phyloP scores from a whole-genome alignment of 345 rosid species.

The Excoecaria agallocha region DNA sequence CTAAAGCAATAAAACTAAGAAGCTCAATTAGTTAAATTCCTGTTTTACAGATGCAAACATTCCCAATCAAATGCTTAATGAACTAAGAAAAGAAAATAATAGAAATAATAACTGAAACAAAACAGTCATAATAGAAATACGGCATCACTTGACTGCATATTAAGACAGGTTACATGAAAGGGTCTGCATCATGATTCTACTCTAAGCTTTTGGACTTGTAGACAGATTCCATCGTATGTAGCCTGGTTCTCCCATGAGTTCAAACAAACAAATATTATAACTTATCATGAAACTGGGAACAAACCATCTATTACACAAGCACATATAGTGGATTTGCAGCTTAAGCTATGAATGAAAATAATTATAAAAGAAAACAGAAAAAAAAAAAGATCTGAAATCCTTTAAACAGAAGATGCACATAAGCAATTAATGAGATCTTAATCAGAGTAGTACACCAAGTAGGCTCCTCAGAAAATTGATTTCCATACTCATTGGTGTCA shows the following conservation, averaged over 20 bases:
- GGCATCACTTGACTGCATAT: not conserved
- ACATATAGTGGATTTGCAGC: not conserved
- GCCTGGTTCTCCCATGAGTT: not conserved
- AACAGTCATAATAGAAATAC: not conserved
- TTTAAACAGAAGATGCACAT: not conserved
- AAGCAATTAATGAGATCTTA: not conserved
- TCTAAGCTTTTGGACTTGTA: not conserved
- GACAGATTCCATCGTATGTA: conserved; percentile 1
- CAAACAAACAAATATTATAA: not conserved
- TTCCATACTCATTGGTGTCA: not conserved
- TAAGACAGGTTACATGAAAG: not conserved
- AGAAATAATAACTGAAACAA: not conserved
- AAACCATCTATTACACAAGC: not conserved
- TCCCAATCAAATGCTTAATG: not conserved
- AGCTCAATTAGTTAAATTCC: not conserved
- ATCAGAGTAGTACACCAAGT: not conserved
- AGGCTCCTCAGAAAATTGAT: not conserved
- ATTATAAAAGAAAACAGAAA: not conserved
- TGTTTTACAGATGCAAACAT: not conserved
- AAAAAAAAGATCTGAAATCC: not conserved
- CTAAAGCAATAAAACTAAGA: not conserved
- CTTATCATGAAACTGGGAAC: not conserved
- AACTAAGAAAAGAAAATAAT: not conserved
- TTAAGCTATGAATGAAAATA: not conserved
- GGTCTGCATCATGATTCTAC: not conserved